A percentile compares a stretch with the other conserved stretches of the same genome.
phyloP scores from a whole-genome alignment of 495 filamentous ascomycete species.

The Niebla homalea region DNA sequence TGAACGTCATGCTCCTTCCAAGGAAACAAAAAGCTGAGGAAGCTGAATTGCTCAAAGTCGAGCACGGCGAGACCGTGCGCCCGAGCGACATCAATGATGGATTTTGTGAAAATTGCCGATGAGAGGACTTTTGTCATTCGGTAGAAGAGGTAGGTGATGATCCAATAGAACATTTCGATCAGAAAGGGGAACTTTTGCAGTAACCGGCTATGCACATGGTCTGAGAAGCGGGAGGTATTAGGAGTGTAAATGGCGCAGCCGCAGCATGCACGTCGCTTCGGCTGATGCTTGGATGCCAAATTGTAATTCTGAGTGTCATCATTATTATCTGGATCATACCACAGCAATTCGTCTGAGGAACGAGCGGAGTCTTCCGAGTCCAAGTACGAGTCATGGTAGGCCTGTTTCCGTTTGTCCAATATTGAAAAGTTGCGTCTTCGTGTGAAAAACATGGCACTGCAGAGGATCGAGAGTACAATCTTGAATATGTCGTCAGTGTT shows the following conservation, averaged over 20 bases:
- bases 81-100: slow-evolving; percentile 56
- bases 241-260: slow-evolving; percentile 37
- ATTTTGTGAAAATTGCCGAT: slow-evolving; percentile 39
- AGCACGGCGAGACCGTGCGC: slow-evolving; percentile 48
- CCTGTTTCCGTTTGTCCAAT: slow-evolving; percentile 22
- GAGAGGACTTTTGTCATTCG: slow-evolving; percentile 45
- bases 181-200: slow-evolving; percentile 36
- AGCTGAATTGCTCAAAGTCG: slow-evolving; percentile 44
- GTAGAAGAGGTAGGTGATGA: slow-evolving; percentile 52
- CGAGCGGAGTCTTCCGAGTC: slow-evolving; percentile 24
- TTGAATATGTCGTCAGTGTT: slow-evolving; percentile 15
- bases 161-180: slow-evolving; percentile 64
- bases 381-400: slow-evolving; percentile 23
- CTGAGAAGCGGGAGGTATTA: slow-evolving; percentile 43
- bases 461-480: slow-evolving; percentile 46
- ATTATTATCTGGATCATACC: slow-evolving; percentile 23
- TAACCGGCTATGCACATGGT: slow-evolving; percentile 42
- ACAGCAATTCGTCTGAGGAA: slow-evolving; percentile 28
- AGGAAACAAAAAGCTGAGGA: slow-evolving; percentile 41
- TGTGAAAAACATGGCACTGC: slow-evolving; percentile 43
- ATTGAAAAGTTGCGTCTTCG: slow-evolving; percentile 36
- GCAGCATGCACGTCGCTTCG: slow-evolving; percentile 34
- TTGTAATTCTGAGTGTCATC: slow-evolving; percentile 17
- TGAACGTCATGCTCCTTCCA: slow-evolving; percentile 42
- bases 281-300: slow-evolving; percentile 25